Evolutionary conservation across 331 rosid genomes (phyloP), one percentile per base, ranked within the genome.

Genomic region (Malus hybrid): DNA sequence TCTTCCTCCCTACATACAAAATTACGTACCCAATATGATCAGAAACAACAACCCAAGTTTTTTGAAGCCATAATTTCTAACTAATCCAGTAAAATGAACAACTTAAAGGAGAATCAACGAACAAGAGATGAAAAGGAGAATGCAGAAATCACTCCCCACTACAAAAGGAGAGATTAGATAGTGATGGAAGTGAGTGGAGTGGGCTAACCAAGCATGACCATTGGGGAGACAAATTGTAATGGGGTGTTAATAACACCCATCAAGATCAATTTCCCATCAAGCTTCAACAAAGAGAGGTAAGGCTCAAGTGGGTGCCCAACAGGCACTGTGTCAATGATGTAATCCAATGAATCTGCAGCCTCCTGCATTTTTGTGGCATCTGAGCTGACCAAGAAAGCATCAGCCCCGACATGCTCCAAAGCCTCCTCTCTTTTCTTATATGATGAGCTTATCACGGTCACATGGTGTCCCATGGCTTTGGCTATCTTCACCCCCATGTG

Each of bases 401-500:
- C 96, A n/a, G 98, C 98, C 12, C 91, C 93, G 30, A 93, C 85
- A 67, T 93, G 80, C 29, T 87, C 93, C 30, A 93, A 44, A 2
- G 98, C 97, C 57, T 93, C 98, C 33, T 74, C 16, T 70, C 77
- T 89, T 82, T 93, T 93, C 91, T 78, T 93, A 20, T 89, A 89
- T 4, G 98, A 93, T 33, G 97, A 93, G 73, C 98, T 93, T 75
- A 93, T 88, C 73, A 93, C 96, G 1, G 96, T 93, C 48, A 93
- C 91, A 75, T 91, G 91, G 82, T 93, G 98, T 0, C 96, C 98
- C 50, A 93, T 44, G 7, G 98, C 96, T 29, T 91, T 93, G 0
- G 98, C 93, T 34, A 93, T 73, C 77, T 72, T 89, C 82, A 93
- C 96, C 44, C 98, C 98, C 91, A 89, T 89, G 70, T 89, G 98